Evolutionary conservation across 805 yeast species (phyloP).

Genomic region (Metschnikowia baotianmanensis): DNA sequence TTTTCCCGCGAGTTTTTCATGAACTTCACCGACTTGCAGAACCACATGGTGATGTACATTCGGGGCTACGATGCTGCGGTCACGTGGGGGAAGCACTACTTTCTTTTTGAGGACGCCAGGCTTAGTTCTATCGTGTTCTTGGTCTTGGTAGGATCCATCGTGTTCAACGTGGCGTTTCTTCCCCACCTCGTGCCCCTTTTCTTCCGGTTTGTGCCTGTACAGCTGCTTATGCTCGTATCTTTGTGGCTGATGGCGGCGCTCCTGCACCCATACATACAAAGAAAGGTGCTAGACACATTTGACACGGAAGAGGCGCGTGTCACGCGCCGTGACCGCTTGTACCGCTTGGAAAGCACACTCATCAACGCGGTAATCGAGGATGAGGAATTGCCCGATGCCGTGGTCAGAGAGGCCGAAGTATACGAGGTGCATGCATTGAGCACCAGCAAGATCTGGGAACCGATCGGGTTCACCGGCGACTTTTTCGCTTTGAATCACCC

Average conservation of each 20-base stretch:
- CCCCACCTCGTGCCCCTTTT: slow-evolving; percentile 33
- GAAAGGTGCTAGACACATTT: slow-evolving; percentile 42
- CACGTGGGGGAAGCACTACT: slow-evolving; percentile 50
- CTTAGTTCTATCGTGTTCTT: slow-evolving; percentile 54
- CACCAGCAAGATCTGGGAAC: slow-evolving; percentile 56
- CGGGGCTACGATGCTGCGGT: slow-evolving; percentile 56
- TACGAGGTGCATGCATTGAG: slow-evolving; percentile 64
- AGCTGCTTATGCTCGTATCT: slow-evolving; percentile 30
- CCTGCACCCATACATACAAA: slow-evolving; percentile 56
- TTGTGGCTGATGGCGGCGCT: slow-evolving; percentile 49
- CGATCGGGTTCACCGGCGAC: slow-evolving; percentile 56
- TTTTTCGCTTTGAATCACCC: slow-evolving; percentile 49
- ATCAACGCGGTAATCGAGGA: slow-evolving; percentile 14
- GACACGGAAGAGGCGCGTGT: slow-evolving; percentile 67
- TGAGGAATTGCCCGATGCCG: slow-evolving; percentile 8
- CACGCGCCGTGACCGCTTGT: slow-evolving; percentile 45
- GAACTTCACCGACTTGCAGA: slow-evolving; percentile 81
- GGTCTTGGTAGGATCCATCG: slow-evolving; percentile 25
- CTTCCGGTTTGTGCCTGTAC: slow-evolving; percentile 26
- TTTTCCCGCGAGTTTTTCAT: slow-evolving; percentile 72
- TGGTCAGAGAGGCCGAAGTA: slow-evolving; percentile 51
- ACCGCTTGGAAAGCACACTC: slow-evolving; percentile 44
- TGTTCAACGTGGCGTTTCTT: slow-evolving; percentile 23
- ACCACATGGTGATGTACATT: slow-evolving; percentile 69
- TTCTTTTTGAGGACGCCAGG: slow-evolving; percentile 62